Percentiles rank a stretch among this genome's conserved stretches.
phyloP scores from a whole-genome alignment of 2,329 filamentous ascomycete species.

The Cladophialophora immunda region DNA sequence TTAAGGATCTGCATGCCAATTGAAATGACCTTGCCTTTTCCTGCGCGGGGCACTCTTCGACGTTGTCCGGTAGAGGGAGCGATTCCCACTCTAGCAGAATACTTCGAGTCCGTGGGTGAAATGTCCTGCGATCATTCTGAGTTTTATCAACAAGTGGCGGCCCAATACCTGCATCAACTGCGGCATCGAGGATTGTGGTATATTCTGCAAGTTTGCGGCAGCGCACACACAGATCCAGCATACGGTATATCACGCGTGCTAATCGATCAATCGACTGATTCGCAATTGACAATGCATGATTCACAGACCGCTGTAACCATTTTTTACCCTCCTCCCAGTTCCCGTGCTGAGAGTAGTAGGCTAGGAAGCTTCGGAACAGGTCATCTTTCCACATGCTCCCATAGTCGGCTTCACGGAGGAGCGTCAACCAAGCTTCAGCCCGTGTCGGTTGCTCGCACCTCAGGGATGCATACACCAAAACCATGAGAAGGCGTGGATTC shows the following conservation, averaged over 20 bases:
- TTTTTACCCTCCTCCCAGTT: conserved; percentile 38
- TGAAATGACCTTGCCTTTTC: conserved; percentile 29
- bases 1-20: conserved; percentile 20
- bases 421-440: conserved; percentile 38
- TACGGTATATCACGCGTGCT: conserved; percentile 36
- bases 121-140: conserved; percentile 24
- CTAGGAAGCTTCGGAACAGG: conserved; percentile 36
- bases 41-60: not conserved
- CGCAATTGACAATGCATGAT: conserved; percentile 31
- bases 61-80: conserved; percentile 23
- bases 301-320: conserved; percentile 34
- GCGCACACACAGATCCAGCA: conserved; percentile 39
- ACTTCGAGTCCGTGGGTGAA: conserved; percentile 28
- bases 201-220: conserved; percentile 37
- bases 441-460: conserved; percentile 36
- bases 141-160: conserved; percentile 21
- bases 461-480: conserved; percentile 35
- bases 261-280: conserved; percentile 26
- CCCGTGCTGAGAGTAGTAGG: conserved; percentile 31
- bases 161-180: conserved; percentile 31
- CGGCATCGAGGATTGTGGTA: conserved; percentile 35
- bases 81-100: conserved; percentile 35
- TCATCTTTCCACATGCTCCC: conserved; percentile 28
- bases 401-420: conserved; percentile 31
- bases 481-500: conserved; percentile 30